A percentile compares a stretch with the other conserved stretches of the same genome.
These are phyloP conservation scores for Candida frijolesensis DNA, from an alignment of 1,139 yeast genomes.

Conservation along the genomic window DNA sequence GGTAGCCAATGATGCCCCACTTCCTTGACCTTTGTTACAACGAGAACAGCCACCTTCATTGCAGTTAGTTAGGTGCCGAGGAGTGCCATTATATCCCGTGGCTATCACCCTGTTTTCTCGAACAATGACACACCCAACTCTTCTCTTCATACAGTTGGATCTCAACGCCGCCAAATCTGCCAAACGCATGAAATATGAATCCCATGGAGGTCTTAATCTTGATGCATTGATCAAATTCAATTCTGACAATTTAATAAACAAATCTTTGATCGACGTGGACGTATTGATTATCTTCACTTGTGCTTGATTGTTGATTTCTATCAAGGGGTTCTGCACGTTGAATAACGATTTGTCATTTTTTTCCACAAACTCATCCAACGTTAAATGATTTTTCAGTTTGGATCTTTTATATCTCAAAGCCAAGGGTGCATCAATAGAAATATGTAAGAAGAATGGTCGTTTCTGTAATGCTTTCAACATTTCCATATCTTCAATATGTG, in stretches of 20 bases:
- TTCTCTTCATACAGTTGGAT: conserved; percentile 93
- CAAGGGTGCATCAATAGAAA: conserved; percentile 79
- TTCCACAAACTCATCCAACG: conserved; percentile 47
- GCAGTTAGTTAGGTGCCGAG: conserved; percentile 83
- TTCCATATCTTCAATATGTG: conserved; percentile 46
- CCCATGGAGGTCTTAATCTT: conserved; percentile 93
- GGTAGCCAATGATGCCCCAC: conserved; percentile 63
- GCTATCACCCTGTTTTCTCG: conserved; percentile 86
- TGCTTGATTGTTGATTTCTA: conserved; percentile 58
- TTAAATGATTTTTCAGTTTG: conserved; percentile 14
- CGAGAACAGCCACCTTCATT: conserved; percentile 94
- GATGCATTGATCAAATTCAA: conserved; percentile 57
- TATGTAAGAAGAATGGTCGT: conserved; percentile 84
- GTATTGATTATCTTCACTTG: conserved; percentile 65
- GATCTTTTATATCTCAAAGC: conserved; percentile 52
- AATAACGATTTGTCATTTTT: conserved; percentile 49
- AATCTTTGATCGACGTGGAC: conserved; percentile 45
- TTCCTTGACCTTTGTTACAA: conserved; percentile 74
- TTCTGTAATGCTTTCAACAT: conserved; percentile 56
- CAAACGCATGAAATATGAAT: conserved; percentile 87
- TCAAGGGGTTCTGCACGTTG: conserved; percentile 36
- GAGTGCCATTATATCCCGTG: conserved; percentile 97
- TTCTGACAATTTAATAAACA: conserved; percentile 53
- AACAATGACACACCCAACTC: conserved; percentile 95
- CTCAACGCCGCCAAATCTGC: conserved; percentile 93